Evolutionary conservation across 495 filamentous ascomycete genomes (phyloP), one percentile per base, ranked within the genome.

Genomic region (Pseudotulostoma volvatum): DNA sequence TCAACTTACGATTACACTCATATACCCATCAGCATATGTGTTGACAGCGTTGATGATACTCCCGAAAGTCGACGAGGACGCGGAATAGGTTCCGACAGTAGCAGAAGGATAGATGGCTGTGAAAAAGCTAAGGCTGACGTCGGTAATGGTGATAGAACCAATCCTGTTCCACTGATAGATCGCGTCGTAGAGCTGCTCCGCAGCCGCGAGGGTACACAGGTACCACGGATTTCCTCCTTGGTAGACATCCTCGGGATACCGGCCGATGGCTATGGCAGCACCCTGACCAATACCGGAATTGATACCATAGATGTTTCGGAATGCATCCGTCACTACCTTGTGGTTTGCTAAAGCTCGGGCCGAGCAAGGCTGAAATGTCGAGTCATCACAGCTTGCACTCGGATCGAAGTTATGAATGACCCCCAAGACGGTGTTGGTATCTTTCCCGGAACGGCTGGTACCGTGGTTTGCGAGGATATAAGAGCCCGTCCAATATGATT

Each of bases 161-260:
- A 60, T 45, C 20, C 55, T 50, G 38, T 74, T 60, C 71, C 73
- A 77, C 37, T 74, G 67, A 39, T 67, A 66, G 16, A 76, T 34
- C 3, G 73, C 68, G 38, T 71, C 68, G 47, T 77, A 79, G 15
- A 79, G 63, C 50, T 69, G 61, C 46, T 79, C 73, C 25, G 71
- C 73, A 0, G 69, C 68, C n/a, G 67, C 70, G 15, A 74, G 59
- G 15, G 70, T 77, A 41, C 56, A 50, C 8, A 79, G 61, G 46
- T 73, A 75, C 74, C 74, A 76, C 7, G 70, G 70, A 53, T 76
- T 69, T 25, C 73, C 75, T 31, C 66, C 67, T 48, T 73, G 71
- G 46, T 79, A 82, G 3, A 60, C 49, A 45, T 82, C 77, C 43
- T 79, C 75, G 2, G 74, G 51, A 51, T 82, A 81, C 7, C 77